Evolutionary conservation across 2,329 filamentous ascomycete species (phyloP).

Genomic region (Trichoderma gracile): DNA sequence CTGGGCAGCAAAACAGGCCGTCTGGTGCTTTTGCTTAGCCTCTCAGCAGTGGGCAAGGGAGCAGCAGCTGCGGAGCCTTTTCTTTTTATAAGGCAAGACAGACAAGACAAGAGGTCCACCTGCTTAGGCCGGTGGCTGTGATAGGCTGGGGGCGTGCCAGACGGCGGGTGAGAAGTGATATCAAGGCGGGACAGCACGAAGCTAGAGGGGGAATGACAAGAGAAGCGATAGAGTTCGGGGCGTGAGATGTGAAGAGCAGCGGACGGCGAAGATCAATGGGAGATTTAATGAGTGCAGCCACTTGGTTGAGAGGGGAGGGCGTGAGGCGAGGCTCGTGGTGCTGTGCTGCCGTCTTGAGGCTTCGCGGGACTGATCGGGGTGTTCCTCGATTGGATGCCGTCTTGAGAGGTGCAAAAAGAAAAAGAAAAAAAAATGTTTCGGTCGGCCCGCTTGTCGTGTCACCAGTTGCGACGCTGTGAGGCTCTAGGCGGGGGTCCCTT

Average conservation of each 20-base stretch:
- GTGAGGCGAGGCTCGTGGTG: slow-evolving; percentile 1
- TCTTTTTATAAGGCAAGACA: slow-evolving; percentile 12
- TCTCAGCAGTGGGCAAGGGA: slow-evolving; percentile 8
- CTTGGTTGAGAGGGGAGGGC: background rate
- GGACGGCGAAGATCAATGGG: background rate
- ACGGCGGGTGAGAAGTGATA: slow-evolving; percentile 9
- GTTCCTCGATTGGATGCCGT: slow-evolving; percentile 11
- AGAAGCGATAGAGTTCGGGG: background rate
- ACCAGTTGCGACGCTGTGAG: slow-evolving; percentile 1
- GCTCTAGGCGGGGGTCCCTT: slow-evolving; percentile 8
- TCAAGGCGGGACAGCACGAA: background rate
- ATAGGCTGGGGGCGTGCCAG: slow-evolving; percentile 3
- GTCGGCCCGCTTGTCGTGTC: slow-evolving; percentile 17
- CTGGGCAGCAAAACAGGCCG: slow-evolving; percentile 17
- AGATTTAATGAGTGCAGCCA: too few species aligned
- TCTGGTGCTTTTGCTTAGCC: slow-evolving; percentile 12
- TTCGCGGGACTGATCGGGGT: slow-evolving; percentile 6
- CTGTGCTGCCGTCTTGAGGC: slow-evolving; percentile 6
- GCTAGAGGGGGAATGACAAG: background rate
- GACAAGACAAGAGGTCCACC: slow-evolving; percentile 15
- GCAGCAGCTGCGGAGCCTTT: slow-evolving; percentile 22
- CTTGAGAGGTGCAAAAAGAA: background rate
- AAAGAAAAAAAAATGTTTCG: slow-evolving; percentile 10
- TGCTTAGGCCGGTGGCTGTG: slow-evolving; percentile 13
- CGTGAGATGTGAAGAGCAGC: background rate